Base-by-base conservation (phyloP, 352 stramenopile species). In the Pythium coloratum region DNA sequence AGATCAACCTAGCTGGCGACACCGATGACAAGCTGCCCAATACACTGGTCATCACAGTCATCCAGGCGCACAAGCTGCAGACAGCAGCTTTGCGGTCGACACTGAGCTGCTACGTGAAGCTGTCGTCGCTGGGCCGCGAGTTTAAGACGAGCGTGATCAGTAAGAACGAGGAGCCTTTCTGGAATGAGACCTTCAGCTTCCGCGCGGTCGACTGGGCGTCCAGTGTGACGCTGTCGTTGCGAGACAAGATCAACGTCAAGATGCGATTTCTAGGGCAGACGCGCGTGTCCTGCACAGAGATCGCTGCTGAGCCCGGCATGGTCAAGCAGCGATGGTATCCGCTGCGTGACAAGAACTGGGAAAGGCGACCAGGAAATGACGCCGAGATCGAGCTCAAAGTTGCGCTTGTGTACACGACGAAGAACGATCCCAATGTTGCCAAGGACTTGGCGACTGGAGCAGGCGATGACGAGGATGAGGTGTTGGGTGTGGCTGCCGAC, bases 151-250 rank as follows among this genome's bases (percentile, higher is more conserved):
- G 76, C 55, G 71, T 90, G n/a, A 78, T 88, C 46, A 76, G 71
- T 12, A 89, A 81, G 69, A 90, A 61, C 26, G 67, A 81, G 34
- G 83, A 91, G 55, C 85, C 85, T 18, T 72, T 69, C 47, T 94
- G 85, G 85, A 88, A 92, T 61, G 85, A 94, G 71, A 84, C 79
- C 3, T 94, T 92, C 49, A 84, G 69, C 38, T 92, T 94, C 64
- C 82, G 82, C 60, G 81, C 83, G 0, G 59, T 83, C 0, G 85
- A 94, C 68, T 91, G 80, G 80, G 79, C 80, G 2, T 81, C 82
- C 2, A 82, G 69, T 3, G 82, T 91, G 26, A 88, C 76, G 2
- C 69, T 94, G 2, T 89, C 83, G 0, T 72, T 94, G 34, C 83
- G 83, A 16, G 85, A 94, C 47, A 84, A 85, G 59, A 77, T 90